Base-by-base conservation (phyloP, 768 basidiomycete genomes). In the Phlebiopsis flavidoalba region DNA sequence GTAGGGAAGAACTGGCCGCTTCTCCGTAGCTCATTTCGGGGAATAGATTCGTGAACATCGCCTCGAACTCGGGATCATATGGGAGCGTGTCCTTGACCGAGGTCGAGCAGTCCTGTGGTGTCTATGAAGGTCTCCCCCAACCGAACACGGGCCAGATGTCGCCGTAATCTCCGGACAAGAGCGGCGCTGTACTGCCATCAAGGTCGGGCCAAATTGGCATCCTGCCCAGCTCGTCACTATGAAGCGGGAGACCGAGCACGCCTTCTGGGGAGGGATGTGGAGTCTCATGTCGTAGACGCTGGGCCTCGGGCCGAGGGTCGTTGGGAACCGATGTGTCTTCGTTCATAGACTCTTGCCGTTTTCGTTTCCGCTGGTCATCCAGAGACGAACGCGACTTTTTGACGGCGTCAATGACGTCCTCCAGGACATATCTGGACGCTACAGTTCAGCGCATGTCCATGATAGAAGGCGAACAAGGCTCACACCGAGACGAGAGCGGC, bases 151-250 rank as follows among this genome's bases (percentile, higher is more conserved):
- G 52, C 52, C 52, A 53, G 11, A 53, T n/a, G 4, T 8, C 12
- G 35, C 31, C 31, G 52, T 35, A 31, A n/a, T 19, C 8, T 10
- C 35, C 52, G 8, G 50, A 5, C 1, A 22, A 3, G 67, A 81
- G 54, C 78, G 81, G 65, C 61, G 75, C 17, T 17, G 40, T 12
- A 43, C 12, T 12, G 40, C 40, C 26, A 31, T 43, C 40, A 5
- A 15, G 14, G 50, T 31, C 6, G 2, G 22, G 50, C 50, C 50
- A 24, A 24, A 15, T 52, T 3, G n/a, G 40, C 77, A 79, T 76
- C 67, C 79, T n/a, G 70, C 80, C 60, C 58, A 71, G 22, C 70
- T 53, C 51, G 22, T 21, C 22, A 24, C 37, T 47, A 2, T 40
- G 53, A 5, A 60, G 22, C 4, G 51, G 51, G 14, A 60, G 33